Evolutionary conservation across 805 yeast species (phyloP).

Genomic region (Kodamaea restingae): DNA sequence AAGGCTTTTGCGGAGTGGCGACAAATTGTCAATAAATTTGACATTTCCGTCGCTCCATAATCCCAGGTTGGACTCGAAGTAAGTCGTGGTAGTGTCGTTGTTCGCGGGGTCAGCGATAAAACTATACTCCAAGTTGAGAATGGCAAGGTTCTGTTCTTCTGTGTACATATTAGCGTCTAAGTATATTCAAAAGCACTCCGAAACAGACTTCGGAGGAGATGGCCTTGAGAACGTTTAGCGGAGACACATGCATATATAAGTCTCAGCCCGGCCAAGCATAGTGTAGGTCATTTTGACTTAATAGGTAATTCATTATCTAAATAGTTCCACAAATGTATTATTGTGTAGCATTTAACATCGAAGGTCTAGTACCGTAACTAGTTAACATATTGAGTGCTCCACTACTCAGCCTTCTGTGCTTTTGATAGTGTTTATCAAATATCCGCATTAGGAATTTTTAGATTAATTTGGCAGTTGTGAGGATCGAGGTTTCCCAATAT

Average conservation of each 20-base stretch:
- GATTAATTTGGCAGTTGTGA: background rate
- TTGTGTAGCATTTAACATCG: background rate
- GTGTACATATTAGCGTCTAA: background rate
- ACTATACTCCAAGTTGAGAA: conserved; percentile 28
- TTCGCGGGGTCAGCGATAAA: conserved; percentile 19
- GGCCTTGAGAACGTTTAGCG: background rate
- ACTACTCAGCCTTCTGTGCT: background rate
- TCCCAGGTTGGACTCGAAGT: conserved; percentile 29
- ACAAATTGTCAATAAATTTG: conserved; percentile 28
- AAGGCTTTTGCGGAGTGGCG: conserved; percentile 13
- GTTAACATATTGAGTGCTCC: background rate
- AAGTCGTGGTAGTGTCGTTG: conserved; percentile 13
- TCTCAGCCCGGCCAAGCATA: conserved; percentile 2
- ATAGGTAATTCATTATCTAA: conserved; percentile 3
- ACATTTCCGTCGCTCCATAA: conserved; percentile 26
- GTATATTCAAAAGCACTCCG: background rate
- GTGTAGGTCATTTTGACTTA: conserved; percentile 3
- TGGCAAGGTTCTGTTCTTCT: conserved; percentile 5
- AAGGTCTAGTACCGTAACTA: background rate
- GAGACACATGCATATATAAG: conserved; percentile 1
- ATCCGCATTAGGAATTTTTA: background rate
- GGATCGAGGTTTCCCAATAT: background rate
- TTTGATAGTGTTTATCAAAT: background rate
- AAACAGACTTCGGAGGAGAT: background rate
- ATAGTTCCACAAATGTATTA: conserved; percentile 1